Base-by-base conservation (phyloP, 108 stramenopile species). In the Cylindrotheca fusiformis region DNA sequence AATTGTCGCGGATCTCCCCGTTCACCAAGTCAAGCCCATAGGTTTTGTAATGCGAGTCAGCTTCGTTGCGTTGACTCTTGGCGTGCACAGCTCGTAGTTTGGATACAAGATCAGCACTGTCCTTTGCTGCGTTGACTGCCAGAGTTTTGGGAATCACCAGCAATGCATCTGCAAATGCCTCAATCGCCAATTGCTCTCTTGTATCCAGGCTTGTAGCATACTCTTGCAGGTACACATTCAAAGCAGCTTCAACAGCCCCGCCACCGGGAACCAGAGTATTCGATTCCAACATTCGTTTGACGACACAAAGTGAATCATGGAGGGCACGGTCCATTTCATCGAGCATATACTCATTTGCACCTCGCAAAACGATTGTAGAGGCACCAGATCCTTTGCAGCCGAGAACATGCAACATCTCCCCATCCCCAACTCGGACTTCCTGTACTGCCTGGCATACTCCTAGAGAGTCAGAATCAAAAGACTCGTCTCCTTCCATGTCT, bases 261-360 rank as follows among this genome's bases (percentile, higher is more conserved):
- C 99, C 99, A 14, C 99, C 99, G 4, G 96, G 93, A 24, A 99
- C 99, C 4, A 99, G 64, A 14, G 94, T 90, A 65, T 94, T 97
- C 57, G 86, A 84, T 78, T 99, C 99, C 17, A 99, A 77, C 91
- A 99, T 96, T 20, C 99, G 81, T 80, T 99, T 99, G 56, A 99
- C 87, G 36, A 99, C 95, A 72, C 96, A 98, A 24, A 99, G 72
- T 4, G 94, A 84, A 80, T 99, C 99, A 71, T 99, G 98, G 36
- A 99, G 81, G 24, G 98, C 96, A 25, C 99, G 86, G 68, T 99
- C 97, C 93, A 98, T 97, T 76, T 99, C 99, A 75, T 99, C 99
- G 47, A 99, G 79, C 93, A 97, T 94, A 87, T 95, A 99, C 56
- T 99, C 98, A 79, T 99, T 99, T 48, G 99, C 98, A 25, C 99